Evolutionary conservation across 768 basidiomycete genomes (phyloP).

Genomic region (Mycena vitilis): DNA sequence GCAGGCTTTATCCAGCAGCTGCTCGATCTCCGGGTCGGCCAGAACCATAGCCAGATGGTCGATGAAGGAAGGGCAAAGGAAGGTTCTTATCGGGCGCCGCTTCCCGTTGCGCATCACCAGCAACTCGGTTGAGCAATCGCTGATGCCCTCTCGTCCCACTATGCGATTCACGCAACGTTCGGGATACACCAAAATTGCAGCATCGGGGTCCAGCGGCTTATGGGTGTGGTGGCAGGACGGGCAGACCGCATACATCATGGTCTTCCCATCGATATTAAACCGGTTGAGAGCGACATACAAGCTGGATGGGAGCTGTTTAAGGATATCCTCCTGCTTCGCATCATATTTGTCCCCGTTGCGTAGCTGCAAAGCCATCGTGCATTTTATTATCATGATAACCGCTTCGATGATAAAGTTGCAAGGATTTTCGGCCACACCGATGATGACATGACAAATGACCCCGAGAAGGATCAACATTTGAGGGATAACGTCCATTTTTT

Average conservation of each 20-base stretch:
- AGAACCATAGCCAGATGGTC: conserved; percentile 36
- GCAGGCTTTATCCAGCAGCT: conserved; percentile 28
- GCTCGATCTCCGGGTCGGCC: conserved; percentile 27
- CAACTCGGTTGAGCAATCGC: not conserved
- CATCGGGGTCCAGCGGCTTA: not conserved
- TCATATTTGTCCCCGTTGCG: not conserved
- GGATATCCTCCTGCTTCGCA: conserved; percentile 10
- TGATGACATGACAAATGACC: conserved; percentile 16
- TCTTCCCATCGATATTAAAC: conserved; percentile 23
- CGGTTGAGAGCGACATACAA: conserved; percentile 14
- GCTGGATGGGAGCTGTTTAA: conserved; percentile 16
- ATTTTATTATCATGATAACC: conserved; percentile 9
- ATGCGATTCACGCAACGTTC: not conserved
- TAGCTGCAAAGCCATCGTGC: conserved; percentile 4
- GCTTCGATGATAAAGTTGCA: conserved; percentile 9
- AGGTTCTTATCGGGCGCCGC: conserved; percentile 30
- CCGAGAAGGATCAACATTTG: conserved; percentile 10
- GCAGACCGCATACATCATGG: conserved; percentile 8
- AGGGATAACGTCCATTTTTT: conserved; percentile 7
- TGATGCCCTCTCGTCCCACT: not conserved
- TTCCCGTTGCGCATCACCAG: conserved; percentile 9
- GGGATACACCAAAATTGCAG: conserved; percentile 5
- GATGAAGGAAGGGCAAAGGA: conserved; percentile 31
- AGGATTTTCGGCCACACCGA: conserved; percentile 7
- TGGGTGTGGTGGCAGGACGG: conserved; percentile 24